Evolutionary conservation across 1,284 basidiomycete species (phyloP).

Genomic region (Tylopilus microsporus): DNA sequence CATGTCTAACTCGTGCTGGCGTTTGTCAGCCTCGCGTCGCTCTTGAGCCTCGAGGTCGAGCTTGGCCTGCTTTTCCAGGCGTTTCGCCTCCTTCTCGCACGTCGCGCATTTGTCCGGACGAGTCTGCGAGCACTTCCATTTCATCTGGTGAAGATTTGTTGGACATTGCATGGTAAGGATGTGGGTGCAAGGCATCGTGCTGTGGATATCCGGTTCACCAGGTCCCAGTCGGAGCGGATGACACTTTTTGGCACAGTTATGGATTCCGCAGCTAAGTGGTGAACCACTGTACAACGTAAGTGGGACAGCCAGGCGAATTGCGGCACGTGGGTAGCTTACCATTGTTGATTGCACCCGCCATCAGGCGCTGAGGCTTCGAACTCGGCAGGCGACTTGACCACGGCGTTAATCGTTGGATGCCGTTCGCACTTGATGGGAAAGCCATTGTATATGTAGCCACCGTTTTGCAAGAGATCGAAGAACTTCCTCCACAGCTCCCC

Average conservation of each 20-base stretch:
- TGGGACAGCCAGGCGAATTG: neutral
- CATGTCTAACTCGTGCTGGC: constrained; percentile 29
- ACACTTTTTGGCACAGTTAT: constrained; percentile 50
- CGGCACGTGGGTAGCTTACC: constrained; percentile 34
- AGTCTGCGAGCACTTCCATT: constrained; percentile 31
- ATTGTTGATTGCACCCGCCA: constrained; percentile 54
- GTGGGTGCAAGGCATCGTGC: constrained; percentile 39
- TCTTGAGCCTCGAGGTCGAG: constrained; percentile 31
- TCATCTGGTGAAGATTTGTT: constrained; percentile 18
- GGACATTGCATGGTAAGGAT: constrained; percentile 29
- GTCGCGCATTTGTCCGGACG: constrained; percentile 28
- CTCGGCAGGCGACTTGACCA: constrained; percentile 33
- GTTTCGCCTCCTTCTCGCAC: constrained; percentile 31
- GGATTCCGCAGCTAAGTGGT: constrained; percentile 43
- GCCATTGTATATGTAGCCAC: constrained; percentile 50
- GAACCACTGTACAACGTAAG: constrained; percentile 33
- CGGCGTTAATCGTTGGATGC: constrained; percentile 36
- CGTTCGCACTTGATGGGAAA: constrained; percentile 53
- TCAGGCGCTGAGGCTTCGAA: constrained; percentile 53
- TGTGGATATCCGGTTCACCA: constrained; percentile 41
- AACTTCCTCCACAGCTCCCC: constrained; percentile 47
- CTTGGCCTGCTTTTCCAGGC: constrained; percentile 27
- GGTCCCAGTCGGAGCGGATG: constrained; percentile 33
- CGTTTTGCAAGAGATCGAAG: constrained; percentile 39
- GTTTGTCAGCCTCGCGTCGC: constrained; percentile 29